phyloP scores from a whole-genome alignment of 306 rosid species.

The Cyamopsis tetragonoloba region DNA sequence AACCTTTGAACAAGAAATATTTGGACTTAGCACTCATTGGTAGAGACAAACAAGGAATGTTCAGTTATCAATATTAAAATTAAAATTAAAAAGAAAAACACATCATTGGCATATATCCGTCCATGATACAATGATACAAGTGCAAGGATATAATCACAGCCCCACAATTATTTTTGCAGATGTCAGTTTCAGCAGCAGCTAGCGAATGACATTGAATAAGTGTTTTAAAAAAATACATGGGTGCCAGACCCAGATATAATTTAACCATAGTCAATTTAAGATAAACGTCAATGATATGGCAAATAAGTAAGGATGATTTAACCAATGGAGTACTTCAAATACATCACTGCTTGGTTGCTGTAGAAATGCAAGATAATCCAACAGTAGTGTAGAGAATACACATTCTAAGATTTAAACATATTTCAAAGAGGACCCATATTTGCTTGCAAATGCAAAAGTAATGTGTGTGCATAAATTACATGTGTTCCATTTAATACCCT shows the following conservation, averaged over 20 bases:
- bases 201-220: constrained; percentile 4
- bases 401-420: not conserved
- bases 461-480: not conserved
- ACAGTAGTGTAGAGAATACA: not conserved
- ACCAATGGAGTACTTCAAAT: constrained; percentile 2
- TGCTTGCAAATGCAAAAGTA: constrained; percentile 3
- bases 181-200: constrained; percentile 18
- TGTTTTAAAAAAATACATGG: not conserved
- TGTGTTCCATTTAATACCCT: not conserved
- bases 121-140: not conserved
- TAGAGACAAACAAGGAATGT: constrained; percentile 9
- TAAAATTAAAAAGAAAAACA: not conserved
- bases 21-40: constrained; percentile 27
- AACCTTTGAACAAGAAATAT: constrained; percentile 60
- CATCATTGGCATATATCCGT: not conserved
- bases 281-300: not conserved
- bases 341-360: not conserved
- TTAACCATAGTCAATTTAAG: not conserved
- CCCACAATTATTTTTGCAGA: not conserved
- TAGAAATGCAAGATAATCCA: not conserved
- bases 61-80: not conserved
- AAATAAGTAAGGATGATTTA: not conserved
- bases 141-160: not conserved
- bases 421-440: constrained; percentile 16
- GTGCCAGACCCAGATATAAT: constrained; percentile 6